phyloP scores from a whole-genome alignment of 257 asterid species.

The Coffea canephora region DNA sequence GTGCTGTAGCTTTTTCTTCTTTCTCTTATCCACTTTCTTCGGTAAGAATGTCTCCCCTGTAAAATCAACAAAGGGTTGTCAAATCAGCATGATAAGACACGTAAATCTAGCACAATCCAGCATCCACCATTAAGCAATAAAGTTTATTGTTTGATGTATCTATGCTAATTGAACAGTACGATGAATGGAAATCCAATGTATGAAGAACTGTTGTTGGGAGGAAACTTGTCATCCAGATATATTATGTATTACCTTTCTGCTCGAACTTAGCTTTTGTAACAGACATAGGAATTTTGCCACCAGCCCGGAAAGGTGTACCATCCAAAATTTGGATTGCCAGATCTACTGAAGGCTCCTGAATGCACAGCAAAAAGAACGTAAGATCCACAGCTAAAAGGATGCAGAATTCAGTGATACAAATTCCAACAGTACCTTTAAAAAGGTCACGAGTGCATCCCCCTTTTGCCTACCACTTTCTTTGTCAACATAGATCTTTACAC shows the following conservation, averaged over 20 bases:
- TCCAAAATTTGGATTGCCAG: slow-evolving; percentile 83
- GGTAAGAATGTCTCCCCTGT: slow-evolving; percentile 79
- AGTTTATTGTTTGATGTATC: neutral
- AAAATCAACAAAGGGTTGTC: slow-evolving; percentile 18
- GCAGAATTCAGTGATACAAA: slow-evolving; percentile 14
- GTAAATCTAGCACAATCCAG: neutral
- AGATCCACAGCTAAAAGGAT: slow-evolving; percentile 1
- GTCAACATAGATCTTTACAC: slow-evolving; percentile 86
- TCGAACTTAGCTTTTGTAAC: slow-evolving; percentile 84
- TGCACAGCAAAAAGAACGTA: slow-evolving; percentile 6
- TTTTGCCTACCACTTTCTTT: slow-evolving; percentile 81
- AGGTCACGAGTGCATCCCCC: slow-evolving; percentile 95
- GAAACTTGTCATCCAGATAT: slow-evolving; percentile 8
- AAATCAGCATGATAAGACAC: slow-evolving; percentile 6
- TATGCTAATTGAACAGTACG: neutral
- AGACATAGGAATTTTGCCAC: slow-evolving; percentile 69
- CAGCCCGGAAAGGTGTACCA: slow-evolving; percentile 81
- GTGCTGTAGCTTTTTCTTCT: slow-evolving; percentile 82
- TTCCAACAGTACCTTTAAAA: slow-evolving; percentile 64
- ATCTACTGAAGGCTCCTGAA: slow-evolving; percentile 92
- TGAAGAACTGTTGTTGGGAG: slow-evolving; percentile 12
- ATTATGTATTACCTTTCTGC: slow-evolving; percentile 68
- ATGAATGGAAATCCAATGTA: neutral
- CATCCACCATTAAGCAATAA: neutral
- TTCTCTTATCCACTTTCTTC: slow-evolving; percentile 81